A percentile compares a stretch with the other conserved stretches of the same genome.
Conservation (phyloP, 1,284 basidiomycete species). For the Puccinia hordei region DNA sequence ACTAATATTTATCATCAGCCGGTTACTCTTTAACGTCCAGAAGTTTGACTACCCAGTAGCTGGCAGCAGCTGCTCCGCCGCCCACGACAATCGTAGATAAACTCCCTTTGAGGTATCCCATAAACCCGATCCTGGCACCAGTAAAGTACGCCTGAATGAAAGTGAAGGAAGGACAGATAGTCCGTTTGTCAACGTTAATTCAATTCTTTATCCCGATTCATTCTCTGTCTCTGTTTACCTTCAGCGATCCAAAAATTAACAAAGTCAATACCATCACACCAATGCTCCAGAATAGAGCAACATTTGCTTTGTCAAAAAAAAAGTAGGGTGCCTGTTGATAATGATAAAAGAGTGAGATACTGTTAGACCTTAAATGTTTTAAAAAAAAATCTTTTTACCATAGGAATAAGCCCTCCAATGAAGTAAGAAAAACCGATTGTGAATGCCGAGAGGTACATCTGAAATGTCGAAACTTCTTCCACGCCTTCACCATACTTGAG, state of each 20-base stretch:
- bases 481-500: constrained; percentile 88
- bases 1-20: not conserved
- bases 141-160: not conserved
- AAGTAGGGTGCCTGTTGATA: constrained; percentile 78
- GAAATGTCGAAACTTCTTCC: constrained; percentile 76
- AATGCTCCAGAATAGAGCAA: constrained; percentile 57
- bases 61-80: constrained; percentile 43
- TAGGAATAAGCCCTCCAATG: constrained; percentile 74
- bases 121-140: not conserved
- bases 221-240: constrained; percentile 7
- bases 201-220: not conserved
- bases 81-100: constrained; percentile 30
- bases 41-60: constrained; percentile 31
- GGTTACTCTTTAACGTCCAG: constrained; percentile 17
- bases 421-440: constrained; percentile 88
- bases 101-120: constrained; percentile 26
- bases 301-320: constrained; percentile 66
- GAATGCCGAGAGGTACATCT: constrained; percentile 78
- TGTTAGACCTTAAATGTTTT: no score
- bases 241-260: constrained; percentile 33
- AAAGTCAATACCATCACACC: constrained; percentile 29
- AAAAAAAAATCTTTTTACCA: constrained; percentile 35
- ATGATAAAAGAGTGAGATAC: no score
- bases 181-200: not conserved
- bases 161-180: not conserved